These are phyloP conservation scores for Camelina laxa DNA, from an alignment of 345 rosid genomes.

Conservation along the genomic window DNA sequence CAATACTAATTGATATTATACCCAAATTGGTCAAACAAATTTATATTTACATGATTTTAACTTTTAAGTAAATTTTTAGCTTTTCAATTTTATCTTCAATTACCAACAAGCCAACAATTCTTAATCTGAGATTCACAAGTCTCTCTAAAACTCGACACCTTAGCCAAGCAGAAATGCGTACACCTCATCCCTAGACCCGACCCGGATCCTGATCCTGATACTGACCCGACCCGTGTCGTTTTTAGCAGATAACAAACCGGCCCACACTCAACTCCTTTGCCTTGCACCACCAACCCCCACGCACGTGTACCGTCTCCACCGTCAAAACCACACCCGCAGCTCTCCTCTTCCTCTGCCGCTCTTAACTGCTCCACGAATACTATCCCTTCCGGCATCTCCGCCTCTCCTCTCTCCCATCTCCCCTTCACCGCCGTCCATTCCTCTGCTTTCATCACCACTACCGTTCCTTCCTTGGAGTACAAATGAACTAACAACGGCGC, in stretches of 20 bases:
- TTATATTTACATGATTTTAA: conserved; percentile 3
- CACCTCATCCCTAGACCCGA: conserved; percentile 56
- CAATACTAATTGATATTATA: neutral
- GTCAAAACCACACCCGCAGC: conserved; percentile 64
- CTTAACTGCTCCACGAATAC: conserved; percentile 43
- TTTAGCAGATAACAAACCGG: conserved; percentile 75
- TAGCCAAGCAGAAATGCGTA: conserved; percentile 71
- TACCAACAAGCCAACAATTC: conserved; percentile 64
- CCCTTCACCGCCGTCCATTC: conserved; percentile 42
- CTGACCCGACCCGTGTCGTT: conserved; percentile 57
- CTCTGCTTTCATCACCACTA: conserved; percentile 45
- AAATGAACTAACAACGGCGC: conserved; percentile 42
- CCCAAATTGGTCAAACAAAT: neutral
- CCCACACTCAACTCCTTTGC: conserved; percentile 53
- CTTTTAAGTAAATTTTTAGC: no score
- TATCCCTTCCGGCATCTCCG: conserved; percentile 46
- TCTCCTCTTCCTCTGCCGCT: conserved; percentile 35
- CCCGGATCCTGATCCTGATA: conserved; percentile 53
- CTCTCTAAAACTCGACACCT: conserved; percentile 67
- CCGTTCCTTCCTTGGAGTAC: conserved; percentile 32
- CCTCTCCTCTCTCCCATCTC: conserved; percentile 46
- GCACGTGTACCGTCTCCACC: conserved; percentile 49
- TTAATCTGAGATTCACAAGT: conserved; percentile 57
- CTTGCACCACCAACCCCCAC: conserved; percentile 90
- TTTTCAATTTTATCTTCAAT: neutral